Evolutionary conservation across 106 monocot genomes (phyloP), one percentile per base, ranked within the genome.

Genomic region (Platanthera guangdongensis): DNA sequence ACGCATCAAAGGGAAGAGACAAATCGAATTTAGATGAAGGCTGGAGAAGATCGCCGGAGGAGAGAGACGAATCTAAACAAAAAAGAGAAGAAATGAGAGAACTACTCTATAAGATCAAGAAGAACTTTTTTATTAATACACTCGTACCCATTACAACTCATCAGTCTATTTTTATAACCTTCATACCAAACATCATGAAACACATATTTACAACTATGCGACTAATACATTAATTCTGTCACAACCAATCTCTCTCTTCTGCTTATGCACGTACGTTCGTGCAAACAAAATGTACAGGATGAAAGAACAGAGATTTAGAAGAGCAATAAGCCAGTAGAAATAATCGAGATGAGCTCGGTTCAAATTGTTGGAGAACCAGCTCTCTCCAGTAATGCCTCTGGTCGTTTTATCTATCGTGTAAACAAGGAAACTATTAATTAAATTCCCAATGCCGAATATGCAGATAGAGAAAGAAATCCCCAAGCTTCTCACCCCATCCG

Each of bases 301-400:
- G 13, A 75, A 57, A 4, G 39, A 18, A 8, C 21, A 14, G 30
- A 50, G 18, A 14, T 22, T 15, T 6, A 75, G 32, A 4, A 4
- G 30, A 14, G 57, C 57, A 75, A 75, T 21, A 53, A 75, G 45
- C 75, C 32, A 75, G 46, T 75, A 75, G 57, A 78, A 78, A 25
- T 70, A 70, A 70, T 50, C 69, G 16, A 78, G 30, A 70, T 75
- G 75, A 75, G 75, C 75, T 10, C 22, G 10, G 51, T 75, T 75
- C 16, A 75, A 21, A 75, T 75, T 53, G 39, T 67, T 25, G 14
- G 57, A 75, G 32, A 75, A 57, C 75, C 75, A 75, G 54, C 75
- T 75, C 30, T 48, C 57, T 16, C 50, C 32, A 15, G 6, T 9
- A 67, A 67, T 30, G 5, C 11, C 30, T 39, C 12, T 67, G 5